A percentile compares a stretch with the other conserved stretches of the same genome.
Conservation (phyloP, 2,329 filamentous ascomycete genomes). For the Nigrospora osmanthi region DNA sequence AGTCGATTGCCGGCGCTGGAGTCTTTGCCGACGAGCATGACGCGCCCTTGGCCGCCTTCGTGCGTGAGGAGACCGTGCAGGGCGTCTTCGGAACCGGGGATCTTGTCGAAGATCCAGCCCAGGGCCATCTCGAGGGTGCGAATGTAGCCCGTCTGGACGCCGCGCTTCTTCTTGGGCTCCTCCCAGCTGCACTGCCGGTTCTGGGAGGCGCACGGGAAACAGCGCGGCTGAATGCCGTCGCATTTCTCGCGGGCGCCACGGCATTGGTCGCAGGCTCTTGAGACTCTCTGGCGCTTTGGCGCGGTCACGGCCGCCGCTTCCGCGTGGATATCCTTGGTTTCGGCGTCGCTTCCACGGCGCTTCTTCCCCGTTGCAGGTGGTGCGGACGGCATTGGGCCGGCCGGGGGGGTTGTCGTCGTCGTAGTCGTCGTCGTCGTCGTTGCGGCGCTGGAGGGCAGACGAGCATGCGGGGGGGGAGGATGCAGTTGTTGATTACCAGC, state of each 20-base stretch:
- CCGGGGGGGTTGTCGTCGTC: neutral
- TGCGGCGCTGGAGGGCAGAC: no score
- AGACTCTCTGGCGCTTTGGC: conserved; percentile 56
- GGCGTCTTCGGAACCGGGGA: conserved; percentile 49
- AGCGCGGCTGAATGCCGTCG: conserved; percentile 59
- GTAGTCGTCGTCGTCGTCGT: no score
- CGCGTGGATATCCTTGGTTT: conserved; percentile 1
- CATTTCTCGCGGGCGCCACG: conserved; percentile 63
- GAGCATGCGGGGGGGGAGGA: no score
- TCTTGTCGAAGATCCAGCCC: conserved; percentile 57
- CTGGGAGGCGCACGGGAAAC: conserved; percentile 57
- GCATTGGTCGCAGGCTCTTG: conserved; percentile 62
- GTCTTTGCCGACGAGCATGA: conserved; percentile 44
- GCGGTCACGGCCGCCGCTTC: conserved; percentile 16
- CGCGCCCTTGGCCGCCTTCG: conserved; percentile 30
- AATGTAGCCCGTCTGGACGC: conserved; percentile 74
- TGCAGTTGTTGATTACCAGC: no score
- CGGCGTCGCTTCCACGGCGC: conserved; percentile 15
- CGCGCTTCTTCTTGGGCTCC: conserved; percentile 66
- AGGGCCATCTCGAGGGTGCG: conserved; percentile 63
- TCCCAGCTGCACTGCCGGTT: conserved; percentile 64
- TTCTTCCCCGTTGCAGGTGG: conserved; percentile 14
- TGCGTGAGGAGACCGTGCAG: conserved; percentile 46
- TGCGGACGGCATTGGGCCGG: neutral
- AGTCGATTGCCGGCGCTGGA: conserved; percentile 44